Percentiles rank a stretch among this genome's conserved stretches.
These are phyloP conservation scores for Blastobotrys apis DNA, from an alignment of 1,139 yeast species.

Conservation along the genomic window DNA sequence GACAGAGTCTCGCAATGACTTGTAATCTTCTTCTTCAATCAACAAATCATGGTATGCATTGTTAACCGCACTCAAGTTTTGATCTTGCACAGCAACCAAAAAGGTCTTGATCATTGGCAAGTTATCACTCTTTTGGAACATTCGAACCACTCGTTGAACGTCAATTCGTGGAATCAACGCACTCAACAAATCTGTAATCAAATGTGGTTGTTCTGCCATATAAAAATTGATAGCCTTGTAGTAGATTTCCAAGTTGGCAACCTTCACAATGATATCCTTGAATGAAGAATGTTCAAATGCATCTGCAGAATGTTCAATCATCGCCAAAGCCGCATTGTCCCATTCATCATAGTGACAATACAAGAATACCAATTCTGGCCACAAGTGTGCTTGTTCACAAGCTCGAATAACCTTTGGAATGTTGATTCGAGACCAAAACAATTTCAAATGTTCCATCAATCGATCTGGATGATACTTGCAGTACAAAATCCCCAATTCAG, in stretches of 20 bases:
- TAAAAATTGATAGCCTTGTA: slow-evolving; percentile 96
- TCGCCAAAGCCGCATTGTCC: slow-evolving; percentile 98
- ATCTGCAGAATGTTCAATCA: slow-evolving; percentile 91
- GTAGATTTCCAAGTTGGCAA: slow-evolving; percentile 91
- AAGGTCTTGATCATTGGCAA: slow-evolving; percentile 94
- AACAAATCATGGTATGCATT: slow-evolving; percentile 92
- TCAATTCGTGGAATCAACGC: slow-evolving; percentile 90
- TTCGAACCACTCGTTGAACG: slow-evolving; percentile 89
- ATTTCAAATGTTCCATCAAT: slow-evolving; percentile 93
- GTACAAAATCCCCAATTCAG: slow-evolving; percentile 88
- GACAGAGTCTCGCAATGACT: slow-evolving; percentile 79
- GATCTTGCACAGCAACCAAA: slow-evolving; percentile 82
- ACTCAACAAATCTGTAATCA: slow-evolving; percentile 78
- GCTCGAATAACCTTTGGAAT: slow-evolving; percentile 96
- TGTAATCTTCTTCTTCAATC: slow-evolving; percentile 95
- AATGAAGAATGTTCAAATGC: slow-evolving; percentile 92
- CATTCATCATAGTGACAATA: slow-evolving; percentile 98
- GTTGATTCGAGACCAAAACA: slow-evolving; percentile 97
- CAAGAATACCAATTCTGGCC: slow-evolving; percentile 94
- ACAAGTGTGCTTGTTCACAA: slow-evolving; percentile 87
- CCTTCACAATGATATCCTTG: slow-evolving; percentile 92
- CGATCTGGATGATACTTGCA: slow-evolving; percentile 86
- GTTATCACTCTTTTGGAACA: slow-evolving; percentile 93
- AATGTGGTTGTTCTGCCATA: slow-evolving; percentile 85
- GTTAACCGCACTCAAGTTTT: slow-evolving; percentile 87